phyloP scores from a whole-genome alignment of 2,329 filamentous ascomycete genomes.

The Trichoderma semiorbis region DNA sequence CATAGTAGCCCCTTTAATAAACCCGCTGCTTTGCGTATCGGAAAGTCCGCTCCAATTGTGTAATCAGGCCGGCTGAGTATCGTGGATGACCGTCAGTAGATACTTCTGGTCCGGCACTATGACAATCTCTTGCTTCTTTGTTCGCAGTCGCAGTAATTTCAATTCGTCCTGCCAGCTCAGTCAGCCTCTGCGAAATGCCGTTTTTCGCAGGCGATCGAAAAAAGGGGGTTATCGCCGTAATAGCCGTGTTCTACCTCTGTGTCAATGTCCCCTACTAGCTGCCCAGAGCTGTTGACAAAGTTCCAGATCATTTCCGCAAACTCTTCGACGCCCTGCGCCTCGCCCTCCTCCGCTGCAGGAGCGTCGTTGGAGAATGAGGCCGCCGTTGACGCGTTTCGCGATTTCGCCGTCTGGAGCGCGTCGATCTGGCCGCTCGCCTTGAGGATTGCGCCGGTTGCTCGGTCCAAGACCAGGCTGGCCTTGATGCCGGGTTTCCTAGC shows the following conservation, averaged over 20 bases:
- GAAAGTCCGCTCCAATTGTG: background rate
- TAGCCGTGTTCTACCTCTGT: slow-evolving; percentile 49
- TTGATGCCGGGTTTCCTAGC: slow-evolving; percentile 77
- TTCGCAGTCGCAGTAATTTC: slow-evolving; percentile 70
- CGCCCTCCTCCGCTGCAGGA: slow-evolving; percentile 41
- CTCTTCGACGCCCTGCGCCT: slow-evolving; percentile 63
- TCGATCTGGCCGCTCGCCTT: slow-evolving; percentile 69
- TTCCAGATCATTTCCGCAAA: slow-evolving; percentile 74
- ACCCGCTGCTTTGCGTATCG: background rate
- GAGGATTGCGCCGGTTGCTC: slow-evolving; percentile 67
- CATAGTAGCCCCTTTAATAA: slow-evolving; percentile 3
- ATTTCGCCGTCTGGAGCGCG: slow-evolving; percentile 44
- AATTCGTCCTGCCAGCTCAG: slow-evolving; percentile 61
- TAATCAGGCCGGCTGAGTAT: slow-evolving; percentile 49
- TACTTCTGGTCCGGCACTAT: slow-evolving; percentile 80
- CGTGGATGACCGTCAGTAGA: slow-evolving; percentile 74
- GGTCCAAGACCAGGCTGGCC: slow-evolving; percentile 72
- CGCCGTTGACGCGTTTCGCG: slow-evolving; percentile 35
- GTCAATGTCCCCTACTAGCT: slow-evolving; percentile 69
- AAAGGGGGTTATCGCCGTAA: background rate
- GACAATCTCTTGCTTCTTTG: slow-evolving; percentile 81
- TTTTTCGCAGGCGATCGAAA: background rate
- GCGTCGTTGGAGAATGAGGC: slow-evolving; percentile 47
- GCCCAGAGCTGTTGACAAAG: slow-evolving; percentile 67
- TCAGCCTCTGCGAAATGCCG: background rate